Evolutionary conservation across 306 rosid species (phyloP), one percentile per base, ranked within the genome.

Genomic region (Quercus suber): DNA sequence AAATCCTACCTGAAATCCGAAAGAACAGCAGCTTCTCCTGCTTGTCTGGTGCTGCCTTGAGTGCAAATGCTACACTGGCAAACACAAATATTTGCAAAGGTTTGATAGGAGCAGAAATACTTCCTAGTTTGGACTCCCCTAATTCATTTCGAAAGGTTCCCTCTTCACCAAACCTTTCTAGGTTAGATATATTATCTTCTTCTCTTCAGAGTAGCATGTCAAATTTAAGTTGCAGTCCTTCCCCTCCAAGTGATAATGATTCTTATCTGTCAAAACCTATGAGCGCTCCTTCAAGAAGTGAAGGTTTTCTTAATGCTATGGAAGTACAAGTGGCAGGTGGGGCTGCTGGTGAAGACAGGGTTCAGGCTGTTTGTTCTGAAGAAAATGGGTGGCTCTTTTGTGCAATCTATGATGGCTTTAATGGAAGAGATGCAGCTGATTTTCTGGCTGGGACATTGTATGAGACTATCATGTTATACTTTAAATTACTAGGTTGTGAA

Each of bases 301-400:
- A 93, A 81, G 84, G 94, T 71, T 96, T 91, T 80, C 97, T 96
- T 77, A 91, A 75, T 87, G 87, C 85, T 25, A 69, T 73, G 76
- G 99, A 96, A 86, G 83, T 96, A 76, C 99, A 96, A 87, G 97
- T 96, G 56, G 99, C 97, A 4, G 99, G 99, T 85, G 99, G 99
- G 81, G 98, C 99, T 74, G 99, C 99, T 23, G 99, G 99, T 70
- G 99, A 96, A 86, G 99, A 96, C 78, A 89, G 99, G 87, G 99
- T 96, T 82, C 99, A 96, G 80, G 99, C 98, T 4, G 98, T 93
- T 70, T 96, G 98, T 85, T 96, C 97, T 71, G 99, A 96, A 87
- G 99, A 96, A 84, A 89, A 91, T 75, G 99, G 96, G 3, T 96
- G 98, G 99, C 96, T 96, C 69, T 93, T 89, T 85, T 93, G 99